phyloP scores from a whole-genome alignment of 805 yeast genomes.

The Wickerhamiella alocasiicola region DNA sequence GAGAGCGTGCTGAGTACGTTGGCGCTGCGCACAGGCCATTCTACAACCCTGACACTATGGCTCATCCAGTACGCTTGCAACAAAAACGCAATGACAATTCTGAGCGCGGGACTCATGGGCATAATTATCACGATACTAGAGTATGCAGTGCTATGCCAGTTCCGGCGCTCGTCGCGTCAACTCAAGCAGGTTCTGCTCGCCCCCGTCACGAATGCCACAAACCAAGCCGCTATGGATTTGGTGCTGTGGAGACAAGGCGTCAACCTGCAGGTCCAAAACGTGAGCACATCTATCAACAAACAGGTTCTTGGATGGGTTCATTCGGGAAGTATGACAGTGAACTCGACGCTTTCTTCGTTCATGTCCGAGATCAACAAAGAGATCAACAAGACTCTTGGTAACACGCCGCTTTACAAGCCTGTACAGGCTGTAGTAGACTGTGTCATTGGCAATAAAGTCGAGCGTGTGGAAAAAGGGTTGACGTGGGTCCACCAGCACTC shows the following conservation, averaged over 20 bases:
- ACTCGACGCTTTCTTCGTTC: slow-evolving; percentile 47
- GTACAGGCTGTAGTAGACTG: slow-evolving; percentile 63
- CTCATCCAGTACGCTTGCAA: slow-evolving; percentile 40
- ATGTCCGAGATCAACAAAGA: slow-evolving; percentile 46
- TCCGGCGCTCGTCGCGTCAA: slow-evolving; percentile 13
- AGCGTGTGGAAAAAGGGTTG: slow-evolving; percentile 53
- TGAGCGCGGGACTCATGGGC: slow-evolving; percentile 48
- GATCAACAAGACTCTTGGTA: slow-evolving; percentile 48
- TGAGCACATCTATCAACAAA: slow-evolving; percentile 45
- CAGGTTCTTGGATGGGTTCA: slow-evolving; percentile 56
- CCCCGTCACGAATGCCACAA: slow-evolving; percentile 14
- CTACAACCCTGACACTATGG: slow-evolving; percentile 30
- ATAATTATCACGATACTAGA: slow-evolving; percentile 44
- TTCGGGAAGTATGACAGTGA: slow-evolving; percentile 44
- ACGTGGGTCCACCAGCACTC: slow-evolving; percentile 66
- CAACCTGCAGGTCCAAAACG: slow-evolving; percentile 38
- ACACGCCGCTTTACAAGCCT: slow-evolving; percentile 53
- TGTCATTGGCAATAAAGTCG: slow-evolving; percentile 61
- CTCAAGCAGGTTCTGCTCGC: slow-evolving; percentile 13
- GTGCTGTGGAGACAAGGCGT: slow-evolving; percentile 42
- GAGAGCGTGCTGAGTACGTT: not conserved
- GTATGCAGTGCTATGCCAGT: slow-evolving; percentile 27
- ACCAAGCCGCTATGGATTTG: slow-evolving; percentile 14
- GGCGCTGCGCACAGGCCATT: not conserved
- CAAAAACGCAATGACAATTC: slow-evolving; percentile 36